Conservation (phyloP, 768 basidiomycete species). For the Podaxis sp. region DNA sequence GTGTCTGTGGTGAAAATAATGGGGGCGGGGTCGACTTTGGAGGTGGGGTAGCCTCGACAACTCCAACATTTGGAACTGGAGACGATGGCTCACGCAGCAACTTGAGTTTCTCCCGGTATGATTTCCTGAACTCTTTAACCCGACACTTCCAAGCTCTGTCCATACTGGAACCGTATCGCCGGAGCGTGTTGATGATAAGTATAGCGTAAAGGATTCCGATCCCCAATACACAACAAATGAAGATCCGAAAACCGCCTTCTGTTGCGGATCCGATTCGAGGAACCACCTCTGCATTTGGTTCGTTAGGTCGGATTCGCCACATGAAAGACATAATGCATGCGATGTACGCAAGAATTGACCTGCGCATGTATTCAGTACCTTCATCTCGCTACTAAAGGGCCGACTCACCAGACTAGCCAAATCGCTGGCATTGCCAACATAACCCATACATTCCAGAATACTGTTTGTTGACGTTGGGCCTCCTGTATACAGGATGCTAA, state of each 20-base stretch:
- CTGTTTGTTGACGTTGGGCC: constrained; percentile 35
- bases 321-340: constrained; percentile 28
- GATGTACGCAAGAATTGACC: constrained; percentile 28
- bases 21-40: not conserved
- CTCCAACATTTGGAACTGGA: not conserved
- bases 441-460: constrained; percentile 59
- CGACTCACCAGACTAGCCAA: constrained; percentile 17
- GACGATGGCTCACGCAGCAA: not conserved
- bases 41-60: constrained; percentile 3
- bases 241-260: constrained; percentile 32
- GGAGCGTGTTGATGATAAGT: constrained; percentile 52
- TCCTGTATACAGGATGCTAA: constrained; percentile 37
- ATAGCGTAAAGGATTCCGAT: constrained; percentile 55
- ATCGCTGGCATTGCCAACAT: constrained; percentile 18
- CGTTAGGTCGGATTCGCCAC: constrained; percentile 21
- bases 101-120: not conserved
- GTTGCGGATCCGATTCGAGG: not conserved
- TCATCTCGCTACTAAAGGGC: not conserved
- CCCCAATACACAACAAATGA: constrained; percentile 46
- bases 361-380: constrained; percentile 5
- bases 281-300: not conserved
- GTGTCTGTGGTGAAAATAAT: not conserved
- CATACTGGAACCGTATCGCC: constrained; percentile 45
- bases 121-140: constrained; percentile 19
- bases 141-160: constrained; percentile 27